A percentile compares a stretch with the other conserved stretches of the same genome.
Evolutionary conservation across 768 basidiomycete genomes (phyloP).

Genomic region (Sporobolomyces phaffii): DNA sequence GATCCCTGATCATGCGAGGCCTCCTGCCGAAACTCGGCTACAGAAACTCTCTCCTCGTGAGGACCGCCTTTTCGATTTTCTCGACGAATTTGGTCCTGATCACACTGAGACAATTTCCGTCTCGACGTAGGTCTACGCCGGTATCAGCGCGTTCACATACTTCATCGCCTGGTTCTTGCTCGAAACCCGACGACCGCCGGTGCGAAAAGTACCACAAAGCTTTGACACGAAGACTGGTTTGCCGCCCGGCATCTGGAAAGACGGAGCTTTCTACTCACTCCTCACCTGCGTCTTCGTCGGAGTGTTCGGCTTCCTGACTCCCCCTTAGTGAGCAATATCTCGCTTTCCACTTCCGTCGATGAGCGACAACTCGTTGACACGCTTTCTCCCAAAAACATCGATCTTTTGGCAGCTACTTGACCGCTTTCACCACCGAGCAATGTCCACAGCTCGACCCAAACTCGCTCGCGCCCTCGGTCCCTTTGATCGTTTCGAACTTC

Average conservation of each 20-base stretch:
- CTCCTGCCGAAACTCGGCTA: constrained; percentile 40
- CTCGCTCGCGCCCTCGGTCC: constrained; percentile 13
- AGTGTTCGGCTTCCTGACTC: constrained; percentile 34
- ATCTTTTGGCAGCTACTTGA: constrained; percentile 17
- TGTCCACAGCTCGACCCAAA: constrained; percentile 18
- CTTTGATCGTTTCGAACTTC: constrained; percentile 33
- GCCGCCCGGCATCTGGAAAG: constrained; percentile 25
- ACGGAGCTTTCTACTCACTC: constrained; percentile 19
- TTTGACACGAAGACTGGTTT: constrained; percentile 27
- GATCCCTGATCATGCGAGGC: constrained; percentile 37
- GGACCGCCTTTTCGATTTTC: too few relatives aligned
- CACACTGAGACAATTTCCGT: too few relatives aligned
- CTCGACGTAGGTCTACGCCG: constrained; percentile 34
- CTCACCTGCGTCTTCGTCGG: constrained; percentile 29
- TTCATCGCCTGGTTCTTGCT: constrained; percentile 17
- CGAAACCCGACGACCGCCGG: constrained; percentile 9
- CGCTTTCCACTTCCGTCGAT: not conserved
- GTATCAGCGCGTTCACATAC: constrained; percentile 15
- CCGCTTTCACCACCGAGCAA: not conserved
- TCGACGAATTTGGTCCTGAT: too few relatives aligned
- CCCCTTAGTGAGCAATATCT: not conserved
- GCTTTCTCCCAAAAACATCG: too few relatives aligned
- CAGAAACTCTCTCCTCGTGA: constrained; percentile 41
- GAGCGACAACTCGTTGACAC: too few relatives aligned
- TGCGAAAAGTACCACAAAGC: not conserved